These are phyloP conservation scores for Wickerhamomyces rabaulensis DNA, from an alignment of 805 yeast species.

Conservation along the genomic window DNA sequence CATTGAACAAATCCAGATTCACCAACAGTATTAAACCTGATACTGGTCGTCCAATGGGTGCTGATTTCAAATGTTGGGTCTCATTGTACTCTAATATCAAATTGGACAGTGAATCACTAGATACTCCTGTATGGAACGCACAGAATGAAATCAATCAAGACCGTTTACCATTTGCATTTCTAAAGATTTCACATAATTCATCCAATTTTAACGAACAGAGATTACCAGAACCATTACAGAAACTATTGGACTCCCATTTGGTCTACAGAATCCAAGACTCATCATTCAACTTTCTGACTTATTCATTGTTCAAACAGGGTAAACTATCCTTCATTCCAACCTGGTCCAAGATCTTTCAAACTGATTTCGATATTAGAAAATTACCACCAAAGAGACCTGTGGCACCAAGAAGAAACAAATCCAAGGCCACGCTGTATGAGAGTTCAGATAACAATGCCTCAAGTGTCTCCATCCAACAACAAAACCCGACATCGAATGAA, in stretches of 20 bases:
- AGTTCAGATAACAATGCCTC: not conserved
- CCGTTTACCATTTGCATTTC: slow-evolving; percentile 42
- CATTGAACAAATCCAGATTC: slow-evolving; percentile 19
- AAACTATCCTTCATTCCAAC: slow-evolving; percentile 29
- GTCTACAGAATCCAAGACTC: slow-evolving; percentile 38
- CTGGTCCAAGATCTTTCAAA: slow-evolving; percentile 33
- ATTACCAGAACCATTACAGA: slow-evolving; percentile 24
- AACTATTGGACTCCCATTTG: slow-evolving; percentile 42
- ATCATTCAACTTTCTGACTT: slow-evolving; percentile 29
- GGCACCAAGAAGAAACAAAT: slow-evolving; percentile 4
- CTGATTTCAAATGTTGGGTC: slow-evolving; percentile 18
- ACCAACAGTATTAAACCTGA: slow-evolving; percentile 1
- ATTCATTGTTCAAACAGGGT: slow-evolving; percentile 25
- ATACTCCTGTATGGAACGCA: slow-evolving; percentile 11
- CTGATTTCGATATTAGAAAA: slow-evolving; percentile 38
- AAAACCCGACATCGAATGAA: slow-evolving; percentile 8
- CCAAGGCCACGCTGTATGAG: not conserved
- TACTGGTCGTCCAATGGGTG: not conserved
- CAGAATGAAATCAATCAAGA: slow-evolving; percentile 8
- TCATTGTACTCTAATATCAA: slow-evolving; percentile 19
- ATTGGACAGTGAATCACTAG: slow-evolving; percentile 9
- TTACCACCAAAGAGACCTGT: slow-evolving; percentile 29
- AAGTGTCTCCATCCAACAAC: not conserved
- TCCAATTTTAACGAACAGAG: slow-evolving; percentile 20
- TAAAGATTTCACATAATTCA: slow-evolving; percentile 43